These are phyloP conservation scores for Metrosideros polymorpha DNA, from an alignment of 441 rosid genomes.

Conservation along the genomic window DNA sequence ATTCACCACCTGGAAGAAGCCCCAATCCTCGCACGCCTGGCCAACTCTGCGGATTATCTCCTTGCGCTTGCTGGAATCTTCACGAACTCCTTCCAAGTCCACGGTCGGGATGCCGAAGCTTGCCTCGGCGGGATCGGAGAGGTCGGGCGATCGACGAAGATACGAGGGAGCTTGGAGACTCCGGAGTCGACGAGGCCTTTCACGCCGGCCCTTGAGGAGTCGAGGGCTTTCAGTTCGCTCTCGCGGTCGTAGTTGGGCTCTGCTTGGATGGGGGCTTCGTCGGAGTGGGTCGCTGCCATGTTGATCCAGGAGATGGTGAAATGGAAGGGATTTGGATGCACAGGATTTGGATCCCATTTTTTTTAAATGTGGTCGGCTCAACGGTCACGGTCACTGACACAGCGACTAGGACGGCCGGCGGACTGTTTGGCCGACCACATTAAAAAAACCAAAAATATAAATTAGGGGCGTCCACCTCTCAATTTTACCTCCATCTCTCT, in stretches of 20 bases:
- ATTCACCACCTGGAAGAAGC: slow-evolving; percentile 35
- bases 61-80: background rate
- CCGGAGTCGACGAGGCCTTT: slow-evolving; percentile 36
- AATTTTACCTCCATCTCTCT: background rate
- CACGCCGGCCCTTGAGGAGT: slow-evolving; percentile 25
- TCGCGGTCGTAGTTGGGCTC: background rate
- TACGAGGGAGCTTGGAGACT: slow-evolving; percentile 16
- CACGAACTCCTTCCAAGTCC: background rate
- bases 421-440: background rate
- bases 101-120: background rate
- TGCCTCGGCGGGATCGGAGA: background rate
- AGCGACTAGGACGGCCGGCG: background rate
- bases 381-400: background rate
- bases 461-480: background rate
- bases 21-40: slow-evolving; percentile 15
- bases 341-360: no score
- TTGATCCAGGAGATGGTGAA: background rate
- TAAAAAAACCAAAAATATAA: background rate
- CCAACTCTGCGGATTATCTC: background rate
- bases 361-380: background rate
- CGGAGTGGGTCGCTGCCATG: background rate
- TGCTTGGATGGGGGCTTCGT: background rate
- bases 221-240: slow-evolving; percentile 28
- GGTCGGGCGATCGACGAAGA: slow-evolving; percentile 1
- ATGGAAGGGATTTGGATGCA: no score